Conservation (phyloP, 31 red algal species). For the Endocladia muricata region DNA sequence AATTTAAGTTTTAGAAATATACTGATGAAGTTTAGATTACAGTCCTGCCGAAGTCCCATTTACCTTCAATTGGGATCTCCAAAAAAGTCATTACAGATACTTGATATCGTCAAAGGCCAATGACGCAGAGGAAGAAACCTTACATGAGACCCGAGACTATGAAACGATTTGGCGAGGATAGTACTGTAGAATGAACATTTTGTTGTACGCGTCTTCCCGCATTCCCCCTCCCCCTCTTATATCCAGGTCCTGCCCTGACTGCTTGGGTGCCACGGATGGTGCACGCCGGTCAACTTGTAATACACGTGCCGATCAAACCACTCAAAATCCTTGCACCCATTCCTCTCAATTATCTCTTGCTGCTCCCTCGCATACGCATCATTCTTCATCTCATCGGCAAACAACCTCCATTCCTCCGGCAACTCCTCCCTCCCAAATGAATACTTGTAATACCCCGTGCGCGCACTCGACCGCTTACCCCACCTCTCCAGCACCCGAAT, state of each 20-base stretch:
- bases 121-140: too few relatives aligned
- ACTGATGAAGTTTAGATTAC: too few relatives aligned
- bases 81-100: too few relatives aligned
- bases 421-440: conserved; percentile 31
- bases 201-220: too few relatives aligned
- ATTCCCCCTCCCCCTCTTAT: too few relatives aligned
- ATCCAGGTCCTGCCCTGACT: conserved; percentile 50
- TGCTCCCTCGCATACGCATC: conserved; percentile 40
- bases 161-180: too few relatives aligned
- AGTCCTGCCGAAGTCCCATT: too few relatives aligned
- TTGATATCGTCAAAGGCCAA: too few relatives aligned
- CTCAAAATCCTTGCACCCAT: conserved; percentile 54
- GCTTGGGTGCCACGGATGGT: conserved; percentile 72
- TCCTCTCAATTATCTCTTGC: conserved; percentile 13
- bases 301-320: conserved; percentile 79
- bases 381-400: conserved; percentile 61
- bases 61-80: too few relatives aligned
- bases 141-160: too few relatives aligned
- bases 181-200: too few relatives aligned
- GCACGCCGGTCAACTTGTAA: conserved; percentile 46
- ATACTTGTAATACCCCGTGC: conserved; percentile 51
- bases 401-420: conserved; percentile 43
- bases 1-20: too few relatives aligned
- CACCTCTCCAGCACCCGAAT: conserved; percentile 66
- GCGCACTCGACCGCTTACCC: conserved; percentile 39